Base-by-base conservation (phyloP, 768 basidiomycete genomes). In the Mycena polygramma region DNA sequence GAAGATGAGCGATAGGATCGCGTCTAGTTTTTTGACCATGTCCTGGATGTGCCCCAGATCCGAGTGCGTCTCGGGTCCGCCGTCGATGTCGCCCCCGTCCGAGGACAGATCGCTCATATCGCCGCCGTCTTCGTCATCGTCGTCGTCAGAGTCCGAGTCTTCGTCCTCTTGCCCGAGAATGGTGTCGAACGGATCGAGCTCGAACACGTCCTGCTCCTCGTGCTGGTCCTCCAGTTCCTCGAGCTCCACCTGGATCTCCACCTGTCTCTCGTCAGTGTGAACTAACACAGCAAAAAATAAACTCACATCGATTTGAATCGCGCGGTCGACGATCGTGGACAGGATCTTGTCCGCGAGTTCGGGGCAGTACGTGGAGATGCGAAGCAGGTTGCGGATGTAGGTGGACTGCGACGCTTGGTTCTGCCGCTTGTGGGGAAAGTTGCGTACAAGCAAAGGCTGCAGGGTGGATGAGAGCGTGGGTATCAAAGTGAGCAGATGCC, bases 371-470 rank as follows among this genome's bases (percentile, higher is more conserved):
- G 90, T 88, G 0, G 92, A 91, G 45, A 98, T 82, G 41, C 89
- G 89, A 8, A 99, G 87, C 19, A 96, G 79, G 78, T 99, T 99
- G 53, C 94, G 90, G 73, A 98, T 94, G 77, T 96, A 99, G 0
- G 95, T 94, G 4, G 92, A 88, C 74, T 98, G 96, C 0, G 90
- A 84, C 3, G 89, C 81, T 74, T 92, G 91, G 49, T 87, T 89
- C 77, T 97, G 95, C 37, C 97, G 89, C 79, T 99, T 98, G 78
- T 98, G 95, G 10, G 98, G 98, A 77, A 98, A 99, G 77, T 92
- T 85, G 57, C 90, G 90, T 63, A 92, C 85, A 20, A 99, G 89
- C 26, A 97, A 87, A 1, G 96, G 95, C 66, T 93, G 91, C 5
- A 99, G 84, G 2, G 96, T 92, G 2, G 93, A 91, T 0, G 96